phyloP scores from a whole-genome alignment of 2,329 filamentous ascomycete genomes.

The Hypomyces perniciosus region DNA sequence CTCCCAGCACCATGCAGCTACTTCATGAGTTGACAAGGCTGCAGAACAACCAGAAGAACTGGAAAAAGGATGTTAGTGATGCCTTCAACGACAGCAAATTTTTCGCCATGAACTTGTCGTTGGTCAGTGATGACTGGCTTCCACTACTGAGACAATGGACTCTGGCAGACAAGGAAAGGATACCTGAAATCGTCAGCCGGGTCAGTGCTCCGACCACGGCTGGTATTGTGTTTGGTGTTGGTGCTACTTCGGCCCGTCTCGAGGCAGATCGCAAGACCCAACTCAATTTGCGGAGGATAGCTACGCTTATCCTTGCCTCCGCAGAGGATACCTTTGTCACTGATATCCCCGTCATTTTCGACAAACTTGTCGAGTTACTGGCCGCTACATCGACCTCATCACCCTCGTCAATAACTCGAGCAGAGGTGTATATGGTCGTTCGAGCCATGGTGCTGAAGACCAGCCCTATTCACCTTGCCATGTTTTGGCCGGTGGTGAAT shows the following conservation, averaged over 20 bases:
- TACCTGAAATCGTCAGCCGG: constrained; percentile 73
- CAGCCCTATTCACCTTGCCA: constrained; percentile 71
- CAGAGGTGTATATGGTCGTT: constrained; percentile 84
- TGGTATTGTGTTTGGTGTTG: constrained; percentile 97
- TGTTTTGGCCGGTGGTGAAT: constrained; percentile 87
- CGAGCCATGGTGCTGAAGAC: constrained; percentile 76
- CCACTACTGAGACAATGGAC: constrained; percentile 79
- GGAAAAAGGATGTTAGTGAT: constrained; percentile 89
- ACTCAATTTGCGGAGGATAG: constrained; percentile 76
- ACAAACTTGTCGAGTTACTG: constrained; percentile 82
- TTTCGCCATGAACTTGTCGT: constrained; percentile 61
- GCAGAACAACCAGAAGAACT: constrained; percentile 75
- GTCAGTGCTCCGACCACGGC: constrained; percentile 83
- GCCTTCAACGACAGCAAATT: constrained; percentile 87
- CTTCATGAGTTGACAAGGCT: constrained; percentile 72
- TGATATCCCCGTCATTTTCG: constrained; percentile 66
- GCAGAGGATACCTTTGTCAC: constrained; percentile 73
- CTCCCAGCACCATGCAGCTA: constrained; percentile 62
- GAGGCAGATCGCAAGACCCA: constrained; percentile 93
- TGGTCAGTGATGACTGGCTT: constrained; percentile 73
- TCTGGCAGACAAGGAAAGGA: constrained; percentile 77
- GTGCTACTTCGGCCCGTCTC: constrained; percentile 85
- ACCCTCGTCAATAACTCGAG: constrained; percentile 80
- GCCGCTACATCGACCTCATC: constrained; percentile 80
- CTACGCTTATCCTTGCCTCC: constrained; percentile 71